Percentiles rank a stretch among this genome's conserved stretches.
phyloP scores from a whole-genome alignment of 148 eudicot genomes.

The Hydrangea macrophylla region DNA sequence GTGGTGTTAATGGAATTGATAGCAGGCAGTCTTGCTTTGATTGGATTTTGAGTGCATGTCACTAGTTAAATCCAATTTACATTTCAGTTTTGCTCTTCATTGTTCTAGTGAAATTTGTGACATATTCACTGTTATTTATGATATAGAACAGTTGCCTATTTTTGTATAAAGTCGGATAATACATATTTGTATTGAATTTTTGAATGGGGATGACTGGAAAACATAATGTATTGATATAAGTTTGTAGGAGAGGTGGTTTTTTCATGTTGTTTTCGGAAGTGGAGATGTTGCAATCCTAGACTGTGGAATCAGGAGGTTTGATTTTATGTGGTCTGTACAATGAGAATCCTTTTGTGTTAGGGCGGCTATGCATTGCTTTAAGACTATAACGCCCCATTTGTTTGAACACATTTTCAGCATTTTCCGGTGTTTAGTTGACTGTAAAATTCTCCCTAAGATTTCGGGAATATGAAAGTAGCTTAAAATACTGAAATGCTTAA shows the following conservation, averaged over 20 bases:
- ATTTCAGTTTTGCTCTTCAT: neutral
- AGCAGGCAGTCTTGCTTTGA: neutral
- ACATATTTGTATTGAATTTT: neutral
- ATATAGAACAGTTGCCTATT: neutral
- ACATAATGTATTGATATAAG: too few species aligned
- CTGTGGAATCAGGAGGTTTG: neutral
- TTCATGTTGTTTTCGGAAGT: neutral
- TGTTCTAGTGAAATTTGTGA: neutral
- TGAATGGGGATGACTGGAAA: neutral
- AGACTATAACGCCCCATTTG: too few species aligned
- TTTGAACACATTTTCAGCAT: too few species aligned
- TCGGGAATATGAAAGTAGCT: too few species aligned
- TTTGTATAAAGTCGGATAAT: neutral
- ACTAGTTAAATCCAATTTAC: constrained; percentile 21
- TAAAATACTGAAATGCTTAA: too few species aligned
- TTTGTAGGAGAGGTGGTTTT: neutral
- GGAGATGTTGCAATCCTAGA: neutral
- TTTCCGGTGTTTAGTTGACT: too few species aligned
- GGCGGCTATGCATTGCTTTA: neutral
- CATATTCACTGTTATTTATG: neutral
- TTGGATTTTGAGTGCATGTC: constrained; percentile 14
- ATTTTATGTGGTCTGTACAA: neutral
- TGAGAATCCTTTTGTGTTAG: neutral
- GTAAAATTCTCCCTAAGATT: too few species aligned
- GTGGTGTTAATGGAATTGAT: neutral